Evolutionary conservation across 2,329 filamentous ascomycete species (phyloP), one percentile per base, ranked within the genome.

Genomic region (Fusarium sublunatum): DNA sequence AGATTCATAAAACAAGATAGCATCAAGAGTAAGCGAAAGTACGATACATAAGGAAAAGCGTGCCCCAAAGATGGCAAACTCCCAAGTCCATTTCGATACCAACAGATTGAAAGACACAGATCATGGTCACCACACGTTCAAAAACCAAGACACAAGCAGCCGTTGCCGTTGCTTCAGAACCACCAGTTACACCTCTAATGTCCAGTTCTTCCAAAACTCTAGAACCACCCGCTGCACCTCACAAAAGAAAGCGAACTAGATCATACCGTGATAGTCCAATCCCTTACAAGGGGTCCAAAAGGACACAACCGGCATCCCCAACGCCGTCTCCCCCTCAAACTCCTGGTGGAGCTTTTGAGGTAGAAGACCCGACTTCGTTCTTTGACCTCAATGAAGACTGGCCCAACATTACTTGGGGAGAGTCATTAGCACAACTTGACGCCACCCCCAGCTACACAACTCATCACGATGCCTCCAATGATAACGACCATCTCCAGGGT

Each of bases 51-150:
- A 65, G n/a, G 28, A 15, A 12, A 10, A 11, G 26, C 11, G 38
- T 45, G 3, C 5, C 29, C 10, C 7, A 24, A 19, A n/a, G 10
- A 24, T 8, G 3, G 6, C 13, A 2, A 7, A 47, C 53, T n/a
- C 25, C 7, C 6, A 31, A 25, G 3, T 26, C 22, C 9, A 22
- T 6, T 22, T 43, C 31, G 44, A 7, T 12, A 51, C 5, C 28
- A 43, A 39, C 10, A 58, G 11, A 9, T 42, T 9, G 12, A 24
- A 41, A 35, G 12, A 44, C 26, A 19, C 29, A 32, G 26, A 49
- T 9, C 12, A 65, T 65, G 61, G 28, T 34, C 42, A 28, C 12
- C 13, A 48, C 36, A 46, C 38, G 34, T 40, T 54, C 48, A 4
- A 39, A 31, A 32, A 6, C 25, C 13, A 56, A 24, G n/a, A 4